Evolutionary conservation across 208 protist genomes (phyloP).

Genomic region (Leishmania braziliensis): DNA sequence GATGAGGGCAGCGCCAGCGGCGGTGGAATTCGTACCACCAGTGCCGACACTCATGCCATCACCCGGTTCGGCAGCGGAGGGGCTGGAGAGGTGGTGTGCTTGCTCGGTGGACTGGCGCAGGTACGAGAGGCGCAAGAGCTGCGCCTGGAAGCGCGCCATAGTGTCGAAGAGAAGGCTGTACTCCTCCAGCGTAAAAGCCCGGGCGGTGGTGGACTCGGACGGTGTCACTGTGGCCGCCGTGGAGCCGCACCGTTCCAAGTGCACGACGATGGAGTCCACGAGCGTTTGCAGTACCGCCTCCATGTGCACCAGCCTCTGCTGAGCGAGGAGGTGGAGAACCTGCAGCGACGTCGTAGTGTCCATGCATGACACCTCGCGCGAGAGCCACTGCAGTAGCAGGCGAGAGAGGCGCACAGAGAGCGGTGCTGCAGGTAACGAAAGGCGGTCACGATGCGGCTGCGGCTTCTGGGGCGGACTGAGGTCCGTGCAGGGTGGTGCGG

Average conservation of each 20-base stretch:
- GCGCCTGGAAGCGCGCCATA: conserved; percentile 51
- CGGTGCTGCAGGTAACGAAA: neutral
- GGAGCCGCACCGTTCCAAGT: conserved; percentile 6
- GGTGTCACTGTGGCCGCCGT: neutral
- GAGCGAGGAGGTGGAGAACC: conserved; percentile 63
- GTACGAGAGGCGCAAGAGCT: conserved; percentile 2
- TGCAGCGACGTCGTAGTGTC: conserved; percentile 36
- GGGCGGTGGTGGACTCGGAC: neutral
- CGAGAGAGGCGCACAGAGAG: conserved; percentile 30
- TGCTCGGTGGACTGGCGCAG: neutral
- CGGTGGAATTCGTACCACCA: neutral
- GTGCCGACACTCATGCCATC: neutral
- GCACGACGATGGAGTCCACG: conserved; percentile 52
- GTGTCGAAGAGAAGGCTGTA: conserved; percentile 51
- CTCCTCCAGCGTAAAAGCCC: conserved; percentile 15
- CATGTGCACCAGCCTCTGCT: conserved; percentile 48
- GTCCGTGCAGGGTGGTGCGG: neutral
- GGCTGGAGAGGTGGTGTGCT: no score
- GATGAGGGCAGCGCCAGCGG: neutral
- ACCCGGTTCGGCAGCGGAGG: neutral
- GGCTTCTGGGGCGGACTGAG: no score
- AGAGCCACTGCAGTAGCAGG: conserved; percentile 49
- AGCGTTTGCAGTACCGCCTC: conserved; percentile 65
- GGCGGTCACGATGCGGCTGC: neutral
- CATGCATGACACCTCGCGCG: conserved; percentile 28